Conservation (phyloP, 257 asterid genomes). For the Osmanthus fragrans region DNA sequence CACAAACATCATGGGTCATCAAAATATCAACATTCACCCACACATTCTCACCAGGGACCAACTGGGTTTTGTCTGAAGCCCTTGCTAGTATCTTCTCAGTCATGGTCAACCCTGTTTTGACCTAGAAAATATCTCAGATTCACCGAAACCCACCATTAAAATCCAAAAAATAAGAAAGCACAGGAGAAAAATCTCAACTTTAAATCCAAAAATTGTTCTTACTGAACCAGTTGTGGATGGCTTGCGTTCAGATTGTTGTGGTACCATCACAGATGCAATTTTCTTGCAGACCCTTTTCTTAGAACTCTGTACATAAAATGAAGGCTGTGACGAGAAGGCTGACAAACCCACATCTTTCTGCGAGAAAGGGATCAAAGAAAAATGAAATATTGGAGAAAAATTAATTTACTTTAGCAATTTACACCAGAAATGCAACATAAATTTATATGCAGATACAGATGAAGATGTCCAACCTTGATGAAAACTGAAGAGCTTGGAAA, state of each 20-base stretch:
- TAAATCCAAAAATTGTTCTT: slow-evolving; percentile 10
- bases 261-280: slow-evolving; percentile 73
- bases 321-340: slow-evolving; percentile 42
- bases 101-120: slow-evolving; percentile 88
- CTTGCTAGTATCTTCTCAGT: slow-evolving; percentile 90
- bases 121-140: slow-evolving; percentile 41
- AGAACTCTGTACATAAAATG: slow-evolving; percentile 37
- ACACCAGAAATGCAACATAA: neutral
- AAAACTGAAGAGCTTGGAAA: slow-evolving; percentile 47
- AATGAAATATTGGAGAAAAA: slow-evolving; percentile 3
- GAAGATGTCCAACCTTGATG: slow-evolving; percentile 39
- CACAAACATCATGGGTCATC: slow-evolving; percentile 97
- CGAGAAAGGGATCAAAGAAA: slow-evolving; percentile 7
- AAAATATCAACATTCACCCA: slow-evolving; percentile 87
- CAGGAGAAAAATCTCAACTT: slow-evolving; percentile 14
- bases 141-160: slow-evolving; percentile 24
- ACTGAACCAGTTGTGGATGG: slow-evolving; percentile 86
- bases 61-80: slow-evolving; percentile 70
- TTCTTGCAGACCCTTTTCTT: slow-evolving; percentile 49
- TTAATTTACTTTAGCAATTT: neutral
- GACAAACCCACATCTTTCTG: slow-evolving; percentile 71
- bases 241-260: slow-evolving; percentile 72
- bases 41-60: slow-evolving; percentile 87
- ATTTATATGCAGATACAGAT: neutral
- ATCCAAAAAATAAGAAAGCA: slow-evolving; percentile 12